These are phyloP conservation scores for Aspergillus tubingensis DNA, from an alignment of 2,329 filamentous ascomycete species.

Conservation along the genomic window DNA sequence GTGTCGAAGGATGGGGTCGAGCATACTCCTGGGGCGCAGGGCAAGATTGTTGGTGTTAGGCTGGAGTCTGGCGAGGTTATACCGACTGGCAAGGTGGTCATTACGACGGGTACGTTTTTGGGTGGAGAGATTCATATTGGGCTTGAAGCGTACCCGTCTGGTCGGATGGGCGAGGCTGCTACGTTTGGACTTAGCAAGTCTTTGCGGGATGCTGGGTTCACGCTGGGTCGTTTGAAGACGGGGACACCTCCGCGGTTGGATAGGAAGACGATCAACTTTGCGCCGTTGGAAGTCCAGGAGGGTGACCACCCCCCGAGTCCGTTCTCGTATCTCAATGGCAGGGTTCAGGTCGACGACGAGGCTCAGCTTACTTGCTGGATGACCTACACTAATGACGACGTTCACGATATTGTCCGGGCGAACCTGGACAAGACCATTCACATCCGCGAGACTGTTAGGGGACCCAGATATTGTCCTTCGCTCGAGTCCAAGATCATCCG, in stretches of 20 bases:
- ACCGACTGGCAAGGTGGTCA: constrained; percentile 77
- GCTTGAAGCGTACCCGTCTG: constrained; percentile 78
- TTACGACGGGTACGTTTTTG: constrained; percentile 94
- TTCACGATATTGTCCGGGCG: constrained; percentile 79
- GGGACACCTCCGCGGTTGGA: constrained; percentile 90
- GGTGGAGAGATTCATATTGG: constrained; percentile 97
- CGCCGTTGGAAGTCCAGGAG: constrained; percentile 67
- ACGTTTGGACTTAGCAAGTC: constrained; percentile 93
- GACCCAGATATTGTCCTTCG: constrained; percentile 92
- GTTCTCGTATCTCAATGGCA: constrained; percentile 85
- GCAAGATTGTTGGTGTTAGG: constrained; percentile 79
- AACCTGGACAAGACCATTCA: constrained; percentile 97
- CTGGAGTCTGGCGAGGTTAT: constrained; percentile 86
- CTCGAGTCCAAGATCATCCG: constrained; percentile 91
- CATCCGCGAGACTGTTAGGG: constrained; percentile 91
- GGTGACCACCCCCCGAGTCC: constrained; percentile 85
- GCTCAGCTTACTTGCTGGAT: constrained; percentile 83
- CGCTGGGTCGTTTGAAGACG: constrained; percentile 87
- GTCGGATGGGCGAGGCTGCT: constrained; percentile 89
- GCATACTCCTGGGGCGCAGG: constrained; percentile 56
- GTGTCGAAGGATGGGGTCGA: constrained; percentile 58
- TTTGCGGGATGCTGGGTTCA: constrained; percentile 81
- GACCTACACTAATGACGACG: constrained; percentile 80
- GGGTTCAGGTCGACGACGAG: constrained; percentile 67
- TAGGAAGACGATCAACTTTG: constrained; percentile 77